These are phyloP conservation scores for Gaeumannomyces sp. DNA, from an alignment of 2,329 filamentous ascomycete species.

Conservation along the genomic window DNA sequence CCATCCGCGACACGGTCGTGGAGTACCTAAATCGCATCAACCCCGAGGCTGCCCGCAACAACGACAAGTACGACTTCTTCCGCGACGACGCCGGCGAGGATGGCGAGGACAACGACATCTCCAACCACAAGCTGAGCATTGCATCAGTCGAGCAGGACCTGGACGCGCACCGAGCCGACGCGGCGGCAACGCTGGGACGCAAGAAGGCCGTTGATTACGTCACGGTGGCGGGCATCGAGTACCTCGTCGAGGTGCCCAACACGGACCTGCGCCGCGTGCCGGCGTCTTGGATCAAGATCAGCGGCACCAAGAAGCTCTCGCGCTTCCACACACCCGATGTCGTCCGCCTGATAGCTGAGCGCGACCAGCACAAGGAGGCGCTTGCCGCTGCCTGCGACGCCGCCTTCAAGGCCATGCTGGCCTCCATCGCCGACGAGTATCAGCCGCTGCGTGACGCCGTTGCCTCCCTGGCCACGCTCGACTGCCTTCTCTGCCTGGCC, in stretches of 20 bases:
- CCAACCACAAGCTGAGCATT: constrained; percentile 83
- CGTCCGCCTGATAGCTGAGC: constrained; percentile 71
- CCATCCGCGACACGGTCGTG: constrained; percentile 66
- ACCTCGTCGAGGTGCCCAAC: constrained; percentile 87
- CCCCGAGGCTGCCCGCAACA: constrained; percentile 68
- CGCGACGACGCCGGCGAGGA: constrained; percentile 45
- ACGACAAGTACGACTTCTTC: constrained; percentile 96
- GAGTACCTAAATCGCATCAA: constrained; percentile 81
- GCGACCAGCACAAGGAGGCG: constrained; percentile 91
- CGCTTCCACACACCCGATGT: constrained; percentile 94
- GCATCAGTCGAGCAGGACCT: constrained; percentile 88
- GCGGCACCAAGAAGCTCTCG: constrained; percentile 84
- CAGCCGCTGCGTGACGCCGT: constrained; percentile 85
- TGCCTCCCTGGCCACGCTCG: constrained; percentile 75
- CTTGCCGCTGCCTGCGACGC: constrained; percentile 85
- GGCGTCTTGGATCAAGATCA: constrained; percentile 91
- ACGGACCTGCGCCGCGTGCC: constrained; percentile 77
- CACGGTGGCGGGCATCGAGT: constrained; percentile 87
- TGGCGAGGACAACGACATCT: constrained; percentile 60
- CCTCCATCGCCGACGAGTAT: constrained; percentile 74
- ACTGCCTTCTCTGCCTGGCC: constrained; percentile 83
- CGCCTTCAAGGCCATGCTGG: constrained; percentile 68
- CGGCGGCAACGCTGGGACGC: constrained; percentile 66
- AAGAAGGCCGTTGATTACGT: constrained; percentile 67
- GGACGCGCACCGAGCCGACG: constrained; percentile 64